Evolutionary conservation across 164 flowering plant genomes (phyloP), one percentile per base, ranked within the genome.

Genomic region (Magnolia sinica): DNA sequence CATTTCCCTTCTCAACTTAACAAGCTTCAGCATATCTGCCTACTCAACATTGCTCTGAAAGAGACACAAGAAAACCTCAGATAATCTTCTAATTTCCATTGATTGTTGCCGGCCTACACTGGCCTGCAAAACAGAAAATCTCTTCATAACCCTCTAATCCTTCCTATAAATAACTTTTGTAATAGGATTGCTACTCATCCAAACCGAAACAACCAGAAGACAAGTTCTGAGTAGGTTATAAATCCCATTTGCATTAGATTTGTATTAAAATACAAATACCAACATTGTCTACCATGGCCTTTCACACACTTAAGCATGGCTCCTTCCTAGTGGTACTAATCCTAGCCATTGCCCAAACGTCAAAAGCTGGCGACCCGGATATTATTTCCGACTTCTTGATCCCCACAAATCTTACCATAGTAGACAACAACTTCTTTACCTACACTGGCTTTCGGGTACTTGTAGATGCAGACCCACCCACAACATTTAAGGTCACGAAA

Each of bases 381-480:
- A 66, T 66, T 10, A 70, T 8, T 9, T 31, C 72, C 3, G 72
- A 45, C 52, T 70, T 70, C 11, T 20, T 37, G 31, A 6, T 70
- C 23, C 72, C 72, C 4, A 8, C 50, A 8, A 11, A 37, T 29
- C 6, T 37, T 49, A 37, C 23, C 9, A n/a, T 4, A 4, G 22
- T 20, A 20, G 72, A 70, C 3, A 52, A 14, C 3, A 70, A 70
- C 51, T 70, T 70, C 72, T 70, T 70, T 14, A 70, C 72, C 72
- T 70, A 16, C 72, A 45, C 55, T 0, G 51, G 72, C 72, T 20
- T 70, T 23, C 52, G n/a, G 24, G 55, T 14, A 37, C 45, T 70
- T 27, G 22, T 70, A 0, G 55, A 31, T 37, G 72, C 24, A 2
- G 23, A 50, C 20, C 18, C 72, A 19, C 72, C 72, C 1, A n/a